Percentiles rank a stretch among this genome's conserved stretches.
phyloP scores from a whole-genome alignment of 371 early-diverging fungal species.

The Sporodiniella umbellata region DNA sequence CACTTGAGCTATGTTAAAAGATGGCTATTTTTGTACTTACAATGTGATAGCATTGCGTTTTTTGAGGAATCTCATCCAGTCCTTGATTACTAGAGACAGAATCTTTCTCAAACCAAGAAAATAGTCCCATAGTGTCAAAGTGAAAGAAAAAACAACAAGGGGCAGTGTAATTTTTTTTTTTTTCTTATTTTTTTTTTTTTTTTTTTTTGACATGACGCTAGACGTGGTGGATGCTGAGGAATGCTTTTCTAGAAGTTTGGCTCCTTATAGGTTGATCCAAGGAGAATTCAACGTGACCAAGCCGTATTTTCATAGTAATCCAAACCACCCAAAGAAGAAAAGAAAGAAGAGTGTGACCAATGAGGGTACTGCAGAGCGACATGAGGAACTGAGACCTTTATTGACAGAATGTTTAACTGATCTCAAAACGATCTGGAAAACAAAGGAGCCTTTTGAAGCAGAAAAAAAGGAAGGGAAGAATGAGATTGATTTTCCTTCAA shows the following conservation, averaged over 20 bases:
- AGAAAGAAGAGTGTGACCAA: constrained; percentile 22
- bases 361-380: constrained; percentile 24
- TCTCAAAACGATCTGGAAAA: constrained; percentile 3
- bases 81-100: constrained; percentile 2
- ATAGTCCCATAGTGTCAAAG: constrained; percentile 22
- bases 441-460: neutral
- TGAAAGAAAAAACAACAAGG: constrained; percentile 1
- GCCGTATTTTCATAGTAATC: constrained; percentile 31
- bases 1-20: no score
- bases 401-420: constrained; percentile 11
- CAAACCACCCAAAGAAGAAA: constrained; percentile 8
- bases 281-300: constrained; percentile 30
- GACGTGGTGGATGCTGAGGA: constrained; percentile 23
- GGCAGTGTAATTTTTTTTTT: neutral
- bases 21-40: no score
- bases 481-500: constrained; percentile 29
- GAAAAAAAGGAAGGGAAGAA: constrained; percentile 4
- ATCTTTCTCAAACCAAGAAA: constrained; percentile 26
- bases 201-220: constrained; percentile 3
- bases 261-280: constrained; percentile 12
- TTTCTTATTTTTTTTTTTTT: neutral
- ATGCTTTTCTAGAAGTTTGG: constrained; percentile 13
- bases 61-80: constrained; percentile 36
- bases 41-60: constrained; percentile 45
- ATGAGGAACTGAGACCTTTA: constrained; percentile 15